phyloP scores from a whole-genome alignment of 805 yeast species.

The Yamadazyma takamatsuzukensis region DNA sequence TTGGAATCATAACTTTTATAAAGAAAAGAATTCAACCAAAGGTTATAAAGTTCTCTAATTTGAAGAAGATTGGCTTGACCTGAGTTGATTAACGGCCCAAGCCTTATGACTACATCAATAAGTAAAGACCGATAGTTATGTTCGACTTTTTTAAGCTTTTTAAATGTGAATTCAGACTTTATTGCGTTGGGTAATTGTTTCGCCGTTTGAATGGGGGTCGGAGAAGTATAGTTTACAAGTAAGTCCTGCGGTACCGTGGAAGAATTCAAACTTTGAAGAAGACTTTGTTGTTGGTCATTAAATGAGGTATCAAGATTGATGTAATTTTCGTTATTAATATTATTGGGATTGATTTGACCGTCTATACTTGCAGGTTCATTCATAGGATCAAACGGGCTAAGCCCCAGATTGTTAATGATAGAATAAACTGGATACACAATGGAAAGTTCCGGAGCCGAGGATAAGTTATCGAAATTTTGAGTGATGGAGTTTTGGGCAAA shows the following conservation, averaged over 20 bases:
- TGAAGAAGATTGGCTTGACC: slow-evolving; percentile 26
- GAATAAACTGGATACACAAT: slow-evolving; percentile 39
- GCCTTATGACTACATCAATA: slow-evolving; percentile 9
- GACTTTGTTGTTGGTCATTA: slow-evolving; percentile 6
- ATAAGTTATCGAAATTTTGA: slow-evolving; percentile 32
- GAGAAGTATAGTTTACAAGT: slow-evolving; percentile 9
- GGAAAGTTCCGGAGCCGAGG: slow-evolving; percentile 18
- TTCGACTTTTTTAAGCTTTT: slow-evolving; percentile 6
- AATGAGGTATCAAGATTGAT: too few species aligned
- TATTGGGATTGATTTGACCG: slow-evolving; percentile 1
- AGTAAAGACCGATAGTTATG: slow-evolving; percentile 9
- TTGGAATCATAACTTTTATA: slow-evolving; percentile 19
- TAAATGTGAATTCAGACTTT: slow-evolving; percentile 5
- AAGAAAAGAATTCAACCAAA: slow-evolving; percentile 32
- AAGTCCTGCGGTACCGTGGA: slow-evolving; percentile 10
- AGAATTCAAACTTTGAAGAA: slow-evolving; percentile 9
- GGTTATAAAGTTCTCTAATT: slow-evolving; percentile 26
- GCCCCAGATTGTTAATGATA: slow-evolving; percentile 14
- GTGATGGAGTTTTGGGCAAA: slow-evolving; percentile 13
- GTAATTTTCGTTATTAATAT: slow-evolving; percentile 3
- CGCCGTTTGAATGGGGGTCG: slow-evolving; percentile 5
- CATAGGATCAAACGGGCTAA: slow-evolving; percentile 8
- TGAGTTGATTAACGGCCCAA: slow-evolving; percentile 9
- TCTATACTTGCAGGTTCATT: slow-evolving; percentile 2
- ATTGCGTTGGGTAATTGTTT: slow-evolving; percentile 11